Percentiles rank a stretch among this genome's conserved stretches.
These are phyloP conservation scores for Trifolium subterraneum DNA, from an alignment of 306 rosid species.

Conservation along the genomic window DNA sequence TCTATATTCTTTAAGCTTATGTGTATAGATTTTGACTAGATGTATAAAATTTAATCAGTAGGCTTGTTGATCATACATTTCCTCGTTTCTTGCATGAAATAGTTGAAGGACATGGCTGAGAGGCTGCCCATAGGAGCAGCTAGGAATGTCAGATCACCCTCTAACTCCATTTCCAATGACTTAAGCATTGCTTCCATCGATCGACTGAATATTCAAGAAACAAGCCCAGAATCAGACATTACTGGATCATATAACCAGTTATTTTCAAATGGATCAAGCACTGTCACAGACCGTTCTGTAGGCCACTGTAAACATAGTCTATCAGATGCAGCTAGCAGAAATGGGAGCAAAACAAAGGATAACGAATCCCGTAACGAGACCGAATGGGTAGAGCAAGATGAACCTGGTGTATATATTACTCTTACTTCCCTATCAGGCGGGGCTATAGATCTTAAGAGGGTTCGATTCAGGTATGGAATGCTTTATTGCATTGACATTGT, in stretches of 20 bases:
- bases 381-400: constrained; percentile 98
- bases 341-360: constrained; percentile 81
- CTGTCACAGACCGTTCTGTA: constrained; percentile 54
- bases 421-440: constrained; percentile 90
- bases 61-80: constrained; percentile 30
- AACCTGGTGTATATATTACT: constrained; percentile 91
- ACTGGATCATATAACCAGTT: constrained; percentile 68
- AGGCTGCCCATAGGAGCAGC: constrained; percentile 89
- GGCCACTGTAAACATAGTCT: constrained; percentile 71
- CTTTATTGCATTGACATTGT: not conserved
- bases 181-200: constrained; percentile 56
- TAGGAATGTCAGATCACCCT: constrained; percentile 72
- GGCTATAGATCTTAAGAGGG: constrained; percentile 87
- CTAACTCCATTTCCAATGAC: constrained; percentile 69
- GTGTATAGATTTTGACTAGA: not conserved
- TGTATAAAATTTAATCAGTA: constrained; percentile 8
- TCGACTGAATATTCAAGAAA: constrained; percentile 62
- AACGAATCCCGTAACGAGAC: constrained; percentile 69
- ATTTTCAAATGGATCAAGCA: constrained; percentile 73
- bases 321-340: constrained; percentile 63
- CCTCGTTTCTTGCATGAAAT: constrained; percentile 42
- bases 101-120: constrained; percentile 99
- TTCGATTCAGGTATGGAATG: constrained; percentile 85
- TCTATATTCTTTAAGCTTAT: constrained; percentile 19
- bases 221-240: constrained; percentile 63